phyloP scores from a whole-genome alignment of 73 alveolate species.

The Paramecium caudatum region DNA sequence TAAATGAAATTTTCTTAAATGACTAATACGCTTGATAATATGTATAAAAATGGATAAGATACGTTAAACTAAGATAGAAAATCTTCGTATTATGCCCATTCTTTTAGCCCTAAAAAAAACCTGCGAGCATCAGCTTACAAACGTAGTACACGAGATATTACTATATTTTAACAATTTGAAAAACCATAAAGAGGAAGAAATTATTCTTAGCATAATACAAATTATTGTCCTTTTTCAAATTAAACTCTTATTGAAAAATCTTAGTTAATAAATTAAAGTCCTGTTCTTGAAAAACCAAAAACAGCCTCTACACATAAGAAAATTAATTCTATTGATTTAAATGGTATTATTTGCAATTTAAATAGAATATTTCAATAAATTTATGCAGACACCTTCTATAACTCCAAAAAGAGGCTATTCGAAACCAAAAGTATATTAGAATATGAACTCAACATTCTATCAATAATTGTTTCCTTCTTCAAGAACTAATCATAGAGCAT shows the following conservation, averaged over 20 bases:
- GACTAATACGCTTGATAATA: neutral
- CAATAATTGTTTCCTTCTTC: neutral
- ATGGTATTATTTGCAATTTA: neutral
- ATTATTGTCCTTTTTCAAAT: neutral
- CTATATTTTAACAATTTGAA: too few relatives aligned
- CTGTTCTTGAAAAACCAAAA: neutral
- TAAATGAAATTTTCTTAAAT: constrained; percentile 12
- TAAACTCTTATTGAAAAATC: constrained; percentile 1
- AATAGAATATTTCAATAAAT: constrained; percentile 25
- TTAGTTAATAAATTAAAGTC: neutral
- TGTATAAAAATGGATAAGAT: neutral
- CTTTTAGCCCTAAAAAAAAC: too few relatives aligned
- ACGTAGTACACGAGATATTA: too few relatives aligned
- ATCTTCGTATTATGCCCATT: too few relatives aligned
- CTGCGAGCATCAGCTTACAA: too few relatives aligned
- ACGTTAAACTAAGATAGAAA: too few relatives aligned
- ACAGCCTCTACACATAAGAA: neutral
- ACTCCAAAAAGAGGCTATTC: neutral
- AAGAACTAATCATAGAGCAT: constrained; percentile 31
- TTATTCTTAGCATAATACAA: neutral
- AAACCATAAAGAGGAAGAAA: neutral
- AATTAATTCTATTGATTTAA: neutral
- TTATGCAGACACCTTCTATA: neutral
- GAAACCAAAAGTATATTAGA: neutral
- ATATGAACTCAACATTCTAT: neutral